Evolutionary conservation across 148 eudicot genomes (phyloP).

Genomic region (Spergularia marina): DNA sequence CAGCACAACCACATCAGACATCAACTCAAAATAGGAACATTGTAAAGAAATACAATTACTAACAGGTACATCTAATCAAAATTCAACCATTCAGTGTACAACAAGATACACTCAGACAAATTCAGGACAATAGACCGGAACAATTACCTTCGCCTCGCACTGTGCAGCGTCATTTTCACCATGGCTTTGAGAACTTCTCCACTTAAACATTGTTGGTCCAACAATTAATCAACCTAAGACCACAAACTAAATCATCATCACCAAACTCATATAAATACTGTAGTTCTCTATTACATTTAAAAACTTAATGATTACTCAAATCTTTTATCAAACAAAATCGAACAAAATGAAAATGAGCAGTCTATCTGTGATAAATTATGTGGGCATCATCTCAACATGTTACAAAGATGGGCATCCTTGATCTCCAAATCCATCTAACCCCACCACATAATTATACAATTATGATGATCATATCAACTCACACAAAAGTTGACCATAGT

Average conservation of each 20-base stretch:
- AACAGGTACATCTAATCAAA: not conserved
- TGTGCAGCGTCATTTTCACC: constrained; percentile 36
- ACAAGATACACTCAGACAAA: not conserved
- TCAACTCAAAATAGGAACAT: too few relatives aligned
- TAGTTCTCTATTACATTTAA: not conserved
- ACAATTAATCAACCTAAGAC: not conserved
- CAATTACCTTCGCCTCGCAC: constrained; percentile 55
- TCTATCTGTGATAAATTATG: not conserved
- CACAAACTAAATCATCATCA: not conserved
- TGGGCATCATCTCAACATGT: not conserved
- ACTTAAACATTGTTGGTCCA: constrained; percentile 42
- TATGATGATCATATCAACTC: not conserved
- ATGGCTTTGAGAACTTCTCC: constrained; percentile 41
- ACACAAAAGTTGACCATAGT: not conserved
- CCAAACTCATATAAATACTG: not conserved
- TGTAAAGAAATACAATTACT: not conserved
- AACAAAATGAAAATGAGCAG: not conserved
- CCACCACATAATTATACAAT: not conserved
- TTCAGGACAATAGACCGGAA: not conserved
- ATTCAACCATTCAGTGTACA: not conserved
- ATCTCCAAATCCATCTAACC: not conserved
- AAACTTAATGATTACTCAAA: not conserved
- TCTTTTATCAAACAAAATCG: not conserved
- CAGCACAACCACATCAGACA: too few relatives aligned
- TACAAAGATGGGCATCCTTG: too few relatives aligned